Base-by-base conservation (phyloP, 108 stramenopile genomes). In the Nitzschia sp. region DNA sequence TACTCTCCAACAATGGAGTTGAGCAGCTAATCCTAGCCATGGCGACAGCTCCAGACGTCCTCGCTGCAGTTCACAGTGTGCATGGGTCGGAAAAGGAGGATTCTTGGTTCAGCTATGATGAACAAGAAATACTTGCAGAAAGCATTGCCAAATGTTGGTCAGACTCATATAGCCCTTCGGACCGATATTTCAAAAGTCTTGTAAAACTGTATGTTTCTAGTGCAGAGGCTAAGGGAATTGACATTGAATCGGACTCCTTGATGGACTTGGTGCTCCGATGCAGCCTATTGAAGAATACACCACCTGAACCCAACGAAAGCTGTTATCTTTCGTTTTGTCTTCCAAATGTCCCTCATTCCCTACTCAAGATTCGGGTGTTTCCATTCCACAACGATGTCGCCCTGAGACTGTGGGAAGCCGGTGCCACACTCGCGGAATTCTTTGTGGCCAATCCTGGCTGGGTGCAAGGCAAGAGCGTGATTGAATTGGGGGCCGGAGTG, bases 351-450 rank as follows among this genome's bases (percentile, higher is more conserved):
- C 58, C 57, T 6, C 55, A 15, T 6, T 15, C 20, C 7, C 41
- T 53, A 2, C 46, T 89, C 1, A 44, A 61, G 5, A 79, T 87
- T 53, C 80, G 81, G 43, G 42, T 74, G 3, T 91, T 71, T 67
- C 89, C 89, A 8, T 70, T 83, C 43, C 86, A 87, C 71, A 87
- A 91, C 50, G 89, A 91, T 57, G 89, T 91, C 11, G 77, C 85
- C 3, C 67, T 91, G 3, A 58, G 82, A 17, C 60, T 91, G 8
- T 91, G 89, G 89, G 89, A 91, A 46, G 89, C 86, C 7, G 89
- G 89, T 2, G 85, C 83, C 8, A 53, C 63, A 15, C 79, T 91
- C 0, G 72, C 85, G 0, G 89, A 91, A 41, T 91, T 63, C 57
- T 72, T 87, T 34, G 11, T 87, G 0, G 57, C 63, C 1, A 17